Conservation (phyloP, 2,329 filamentous ascomycete species). For the Amphichorda felina region DNA sequence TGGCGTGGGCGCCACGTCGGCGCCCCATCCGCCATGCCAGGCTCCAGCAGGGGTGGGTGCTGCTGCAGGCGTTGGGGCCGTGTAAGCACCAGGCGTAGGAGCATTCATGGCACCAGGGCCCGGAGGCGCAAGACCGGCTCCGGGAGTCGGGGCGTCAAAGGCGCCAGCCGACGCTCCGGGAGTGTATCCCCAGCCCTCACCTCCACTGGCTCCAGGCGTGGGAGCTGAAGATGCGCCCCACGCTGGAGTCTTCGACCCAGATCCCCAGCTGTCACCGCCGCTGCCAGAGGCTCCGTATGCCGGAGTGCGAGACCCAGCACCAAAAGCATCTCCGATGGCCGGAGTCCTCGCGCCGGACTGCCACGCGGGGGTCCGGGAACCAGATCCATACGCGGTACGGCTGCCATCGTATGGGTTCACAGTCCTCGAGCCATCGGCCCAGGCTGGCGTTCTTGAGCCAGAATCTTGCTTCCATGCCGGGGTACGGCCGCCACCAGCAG, state of each 20-base stretch:
- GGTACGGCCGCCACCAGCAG: constrained; percentile 42
- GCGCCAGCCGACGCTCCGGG: constrained; percentile 32
- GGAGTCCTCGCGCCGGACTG: constrained; percentile 66
- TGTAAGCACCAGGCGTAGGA: constrained; percentile 53
- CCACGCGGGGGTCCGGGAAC: constrained; percentile 65
- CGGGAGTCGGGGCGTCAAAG: constrained; percentile 62
- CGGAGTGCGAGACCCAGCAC: constrained; percentile 55
- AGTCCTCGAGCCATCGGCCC: constrained; percentile 54
- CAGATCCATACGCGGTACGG: constrained; percentile 66
- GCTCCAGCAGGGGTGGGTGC: constrained; percentile 51
- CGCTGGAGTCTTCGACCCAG: constrained; percentile 67
- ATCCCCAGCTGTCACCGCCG: constrained; percentile 47
- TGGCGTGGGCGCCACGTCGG: constrained; percentile 57
- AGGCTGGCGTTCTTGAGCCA: constrained; percentile 57
- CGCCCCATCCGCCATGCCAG: constrained; percentile 50
- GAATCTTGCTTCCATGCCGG: constrained; percentile 49
- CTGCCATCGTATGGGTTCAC: constrained; percentile 62
- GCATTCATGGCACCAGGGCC: constrained; percentile 53
- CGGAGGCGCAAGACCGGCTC: constrained; percentile 43
- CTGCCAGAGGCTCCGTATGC: constrained; percentile 38
- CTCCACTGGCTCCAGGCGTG: constrained; percentile 44
- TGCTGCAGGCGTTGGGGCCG: constrained; percentile 51
- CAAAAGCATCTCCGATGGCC: constrained; percentile 47
- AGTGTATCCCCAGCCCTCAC: constrained; percentile 49
- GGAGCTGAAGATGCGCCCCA: constrained; percentile 47